Evolutionary conservation across 2,329 filamentous ascomycete genomes (phyloP).

Genomic region (Tolypocladium nubicola): DNA sequence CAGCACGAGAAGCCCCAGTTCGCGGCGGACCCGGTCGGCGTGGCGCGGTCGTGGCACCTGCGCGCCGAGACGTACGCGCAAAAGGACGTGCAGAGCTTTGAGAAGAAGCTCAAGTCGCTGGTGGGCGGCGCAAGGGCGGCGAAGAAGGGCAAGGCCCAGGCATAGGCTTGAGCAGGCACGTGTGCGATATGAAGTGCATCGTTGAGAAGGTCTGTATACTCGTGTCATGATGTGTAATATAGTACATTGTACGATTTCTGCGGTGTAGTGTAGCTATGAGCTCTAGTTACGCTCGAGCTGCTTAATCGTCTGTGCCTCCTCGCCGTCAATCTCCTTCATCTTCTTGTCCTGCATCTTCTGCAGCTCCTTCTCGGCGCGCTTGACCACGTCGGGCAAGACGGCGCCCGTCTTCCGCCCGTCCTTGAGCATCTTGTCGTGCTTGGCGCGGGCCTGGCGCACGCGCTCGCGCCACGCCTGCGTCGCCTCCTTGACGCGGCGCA

Average conservation of each 20-base stretch:
- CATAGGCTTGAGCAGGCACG: slow-evolving; percentile 9
- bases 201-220: slow-evolving; percentile 1
- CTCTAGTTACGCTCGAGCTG: slow-evolving; percentile 21
- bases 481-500: slow-evolving; percentile 30
- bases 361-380: slow-evolving; percentile 34
- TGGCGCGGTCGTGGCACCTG: slow-evolving; percentile 26
- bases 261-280: not conserved
- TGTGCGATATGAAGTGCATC: slow-evolving; percentile 4
- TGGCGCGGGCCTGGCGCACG: slow-evolving; percentile 34
- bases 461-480: slow-evolving; percentile 40
- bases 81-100: slow-evolving; percentile 24
- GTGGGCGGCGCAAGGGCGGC: slow-evolving; percentile 10
- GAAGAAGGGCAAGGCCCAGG: slow-evolving; percentile 12
- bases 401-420: slow-evolving; percentile 34
- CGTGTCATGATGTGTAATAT: slow-evolving; percentile 12
- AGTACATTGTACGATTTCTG: slow-evolving; percentile 6
- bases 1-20: slow-evolving; percentile 24
- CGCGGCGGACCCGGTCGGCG: slow-evolving; percentile 19
- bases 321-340: slow-evolving; percentile 37
- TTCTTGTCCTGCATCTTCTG: slow-evolving; percentile 42
- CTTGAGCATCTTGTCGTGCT: slow-evolving; percentile 37
- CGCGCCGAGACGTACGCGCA: slow-evolving; percentile 24
- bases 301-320: slow-evolving; percentile 37
- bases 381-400: slow-evolving; percentile 36
- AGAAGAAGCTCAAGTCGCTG: slow-evolving; percentile 26